phyloP scores from a whole-genome alignment of 495 filamentous ascomycete species.

The Platismatia glauca region DNA sequence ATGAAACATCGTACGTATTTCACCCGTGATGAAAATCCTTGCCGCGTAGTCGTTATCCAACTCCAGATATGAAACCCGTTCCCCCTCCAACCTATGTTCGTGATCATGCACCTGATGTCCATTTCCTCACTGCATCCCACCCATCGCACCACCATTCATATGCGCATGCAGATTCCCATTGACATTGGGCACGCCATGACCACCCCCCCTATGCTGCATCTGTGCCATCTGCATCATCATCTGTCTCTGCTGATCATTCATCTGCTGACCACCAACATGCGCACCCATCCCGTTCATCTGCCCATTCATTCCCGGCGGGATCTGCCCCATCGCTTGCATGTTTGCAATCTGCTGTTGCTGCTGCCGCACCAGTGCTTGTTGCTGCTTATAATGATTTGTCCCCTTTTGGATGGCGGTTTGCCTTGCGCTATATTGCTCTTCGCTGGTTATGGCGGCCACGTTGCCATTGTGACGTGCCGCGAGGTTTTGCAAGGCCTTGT shows the following conservation, averaged over 20 bases:
- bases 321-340: constrained; percentile 20
- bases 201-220: constrained; percentile 8
- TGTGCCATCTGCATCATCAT: constrained; percentile 13
- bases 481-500: neutral
- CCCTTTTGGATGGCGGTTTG: neutral
- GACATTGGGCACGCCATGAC: constrained; percentile 7
- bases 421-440: neutral
- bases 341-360: constrained; percentile 29
- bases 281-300: constrained; percentile 11
- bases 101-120: neutral
- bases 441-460: neutral
- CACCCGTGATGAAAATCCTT: neutral
- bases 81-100: neutral
- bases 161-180: constrained; percentile 8
- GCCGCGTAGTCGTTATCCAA: neutral
- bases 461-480: neutral
- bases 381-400: neutral
- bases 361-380: constrained; percentile 17
- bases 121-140: constrained; percentile 10
- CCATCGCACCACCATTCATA: constrained; percentile 12
- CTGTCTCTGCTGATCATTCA: constrained; percentile 11
- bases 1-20: neutral
- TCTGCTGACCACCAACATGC: constrained; percentile 23
- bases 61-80: neutral
- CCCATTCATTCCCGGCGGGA: neutral